A percentile compares a stretch with the other conserved stretches of the same genome.
These are phyloP conservation scores for Dioscorea alata DNA, from an alignment of 106 monocot genomes.

Conservation along the genomic window DNA sequence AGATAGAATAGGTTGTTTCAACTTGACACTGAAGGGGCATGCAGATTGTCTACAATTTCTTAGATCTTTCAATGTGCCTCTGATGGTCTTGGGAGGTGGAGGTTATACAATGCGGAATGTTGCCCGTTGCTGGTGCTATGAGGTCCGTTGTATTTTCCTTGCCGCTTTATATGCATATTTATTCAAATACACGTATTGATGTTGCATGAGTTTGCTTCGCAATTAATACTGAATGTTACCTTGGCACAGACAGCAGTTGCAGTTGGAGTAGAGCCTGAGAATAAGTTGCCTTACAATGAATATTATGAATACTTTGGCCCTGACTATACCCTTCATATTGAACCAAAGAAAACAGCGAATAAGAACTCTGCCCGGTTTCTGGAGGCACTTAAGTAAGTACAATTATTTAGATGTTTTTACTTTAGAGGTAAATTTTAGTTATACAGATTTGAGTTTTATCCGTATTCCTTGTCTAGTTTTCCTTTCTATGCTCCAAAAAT, in stretches of 20 bases:
- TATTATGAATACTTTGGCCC: conserved; percentile 18
- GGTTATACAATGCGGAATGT: conserved; percentile 17
- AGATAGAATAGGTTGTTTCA: conserved; percentile 9
- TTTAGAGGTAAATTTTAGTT: too few relatives aligned
- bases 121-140: conserved; percentile 22
- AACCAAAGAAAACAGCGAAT: conserved; percentile 1
- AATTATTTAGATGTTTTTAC: background rate
- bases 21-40: conserved; percentile 11
- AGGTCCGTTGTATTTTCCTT: background rate
- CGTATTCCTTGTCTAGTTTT: too few relatives aligned
- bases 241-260: conserved; percentile 10
- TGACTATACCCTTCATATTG: conserved; percentile 14
- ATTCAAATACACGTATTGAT: background rate
- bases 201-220: too few relatives aligned
- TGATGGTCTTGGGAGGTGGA: conserved; percentile 13
- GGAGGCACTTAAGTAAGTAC: conserved; percentile 4
- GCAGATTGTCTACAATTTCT: conserved; percentile 6
- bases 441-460: too few relatives aligned
- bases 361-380: conserved; percentile 5
- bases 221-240: background rate
- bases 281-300: conserved; percentile 16
- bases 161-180: background rate
- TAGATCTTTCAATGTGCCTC: conserved; percentile 16
- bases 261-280: conserved; percentile 18
- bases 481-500: too few relatives aligned